Conservation (phyloP, 306 rosid genomes). For the Erythrophleum fordii region DNA sequence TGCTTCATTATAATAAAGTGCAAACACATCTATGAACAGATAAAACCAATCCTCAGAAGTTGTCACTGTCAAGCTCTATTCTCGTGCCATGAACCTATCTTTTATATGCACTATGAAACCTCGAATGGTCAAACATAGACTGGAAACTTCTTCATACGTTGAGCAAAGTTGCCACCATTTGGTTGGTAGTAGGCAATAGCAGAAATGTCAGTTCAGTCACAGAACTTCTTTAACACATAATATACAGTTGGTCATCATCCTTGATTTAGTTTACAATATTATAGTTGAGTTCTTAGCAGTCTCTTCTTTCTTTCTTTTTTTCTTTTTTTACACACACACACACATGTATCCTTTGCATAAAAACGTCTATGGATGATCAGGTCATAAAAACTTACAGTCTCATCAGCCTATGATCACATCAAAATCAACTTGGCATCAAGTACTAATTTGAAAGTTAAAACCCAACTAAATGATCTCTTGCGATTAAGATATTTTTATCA, state of each 20-base stretch:
- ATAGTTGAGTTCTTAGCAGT: too few species aligned
- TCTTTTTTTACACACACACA: too few species aligned
- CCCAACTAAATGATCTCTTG: constrained; percentile 4
- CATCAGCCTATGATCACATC: neutral
- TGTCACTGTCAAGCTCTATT: neutral
- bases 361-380: neutral
- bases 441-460: neutral
- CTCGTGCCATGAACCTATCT: neutral
- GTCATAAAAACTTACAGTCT: neutral
- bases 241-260: neutral
- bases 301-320: too few species aligned
- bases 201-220: neutral
- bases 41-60: neutral
- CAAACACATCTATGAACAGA: neutral
- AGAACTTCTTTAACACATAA: neutral
- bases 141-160: neutral
- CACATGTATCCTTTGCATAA: neutral
- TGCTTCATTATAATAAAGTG: neutral
- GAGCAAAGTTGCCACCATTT: neutral
- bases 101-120: neutral
- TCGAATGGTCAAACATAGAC: constrained; percentile 22
- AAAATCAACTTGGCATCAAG: neutral
- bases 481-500: constrained; percentile 23
- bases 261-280: too few species aligned
- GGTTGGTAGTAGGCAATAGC: neutral